Percentiles rank a stretch among this genome's conserved stretches.
phyloP scores from a whole-genome alignment of 352 stramenopile species.

The Aphanomyces astaci region DNA sequence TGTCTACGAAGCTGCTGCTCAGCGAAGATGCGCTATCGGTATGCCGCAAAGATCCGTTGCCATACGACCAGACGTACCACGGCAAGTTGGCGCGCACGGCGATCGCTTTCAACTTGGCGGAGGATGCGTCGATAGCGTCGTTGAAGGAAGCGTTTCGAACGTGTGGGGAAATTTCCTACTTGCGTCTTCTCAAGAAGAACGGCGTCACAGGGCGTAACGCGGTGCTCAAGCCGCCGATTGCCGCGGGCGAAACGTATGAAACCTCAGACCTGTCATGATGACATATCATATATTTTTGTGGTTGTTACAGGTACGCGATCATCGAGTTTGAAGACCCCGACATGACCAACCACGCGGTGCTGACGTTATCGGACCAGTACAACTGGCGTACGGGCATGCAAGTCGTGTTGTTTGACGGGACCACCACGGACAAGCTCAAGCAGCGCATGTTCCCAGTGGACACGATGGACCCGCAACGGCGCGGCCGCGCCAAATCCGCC shows the following conservation, averaged over 20 bases:
- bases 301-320: slow-evolving; percentile 41
- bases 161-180: slow-evolving; percentile 78
- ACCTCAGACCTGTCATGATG: not conserved
- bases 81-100: slow-evolving; percentile 75
- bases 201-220: slow-evolving; percentile 78
- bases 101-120: slow-evolving; percentile 81
- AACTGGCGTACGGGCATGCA: slow-evolving; percentile 83
- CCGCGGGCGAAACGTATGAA: slow-evolving; percentile 69
- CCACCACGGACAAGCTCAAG: slow-evolving; percentile 83
- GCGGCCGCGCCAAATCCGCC: slow-evolving; percentile 70
- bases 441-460: slow-evolving; percentile 86
- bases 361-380: slow-evolving; percentile 82
- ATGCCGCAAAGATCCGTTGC: slow-evolving; percentile 75
- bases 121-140: slow-evolving; percentile 77
- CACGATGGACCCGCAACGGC: slow-evolving; percentile 34
- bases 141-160: slow-evolving; percentile 77
- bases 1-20: slow-evolving; percentile 77
- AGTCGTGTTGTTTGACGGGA: slow-evolving; percentile 84
- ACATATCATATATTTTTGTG: not conserved
- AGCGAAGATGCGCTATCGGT: slow-evolving; percentile 79
- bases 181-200: slow-evolving; percentile 85
- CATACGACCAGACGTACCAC: slow-evolving; percentile 77
- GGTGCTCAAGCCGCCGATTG: slow-evolving; percentile 81
- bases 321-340: slow-evolving; percentile 85
- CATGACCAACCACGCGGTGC: slow-evolving; percentile 82